Evolutionary conservation across 2,329 filamentous ascomycete genomes (phyloP), one percentile per base, ranked within the genome.

Genomic region (Sporothrix luriei): DNA sequence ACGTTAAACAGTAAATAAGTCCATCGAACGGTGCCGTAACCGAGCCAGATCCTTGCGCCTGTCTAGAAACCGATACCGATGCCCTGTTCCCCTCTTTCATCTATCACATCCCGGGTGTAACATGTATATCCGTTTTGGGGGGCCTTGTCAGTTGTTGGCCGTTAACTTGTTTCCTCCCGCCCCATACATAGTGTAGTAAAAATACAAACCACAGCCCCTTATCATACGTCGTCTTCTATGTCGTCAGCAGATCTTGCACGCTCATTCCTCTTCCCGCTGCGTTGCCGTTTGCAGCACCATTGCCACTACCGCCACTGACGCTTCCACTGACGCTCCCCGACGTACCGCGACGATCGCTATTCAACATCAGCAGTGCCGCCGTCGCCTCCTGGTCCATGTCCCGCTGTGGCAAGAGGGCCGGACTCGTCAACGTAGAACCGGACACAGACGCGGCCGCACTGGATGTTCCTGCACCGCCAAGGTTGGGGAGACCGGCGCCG

Each of bases 291-390:
- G 24, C 66, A 49, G 14, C 10, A 16, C 64, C n/a, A 10, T 52
- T 75, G 54, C 62, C 75, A 49, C 59, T 70, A 19, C 72, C 69
- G n/a, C 69, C 61, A 83, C 84, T 38, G 4, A 67, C 13, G 19
- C 69, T 68, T 21, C 61, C 66, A 83, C 84, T 38, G 4, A 67
- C 7, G 24, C 69, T 68, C 14, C 61, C 66, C 1, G 55, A 52
- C 16, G 61, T 68, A 3, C 73, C 72, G 48, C 92, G 84, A 52
- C 92, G 86, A 77, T 95, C 93, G 68, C 84, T 88, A 74, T 94
- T 96, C 71, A 97, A 82, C 93, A 97, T 97, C 77, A 97, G 79
- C 74, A 97, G 78, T 3, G 93, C 94, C 14, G 92, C 90, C 9
- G 93, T 95, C 0, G 93, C 94, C 78, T 95, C 92, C 71, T 93